These are phyloP conservation scores for Vinca minor DNA, from an alignment of 257 asterid genomes.

Conservation along the genomic window DNA sequence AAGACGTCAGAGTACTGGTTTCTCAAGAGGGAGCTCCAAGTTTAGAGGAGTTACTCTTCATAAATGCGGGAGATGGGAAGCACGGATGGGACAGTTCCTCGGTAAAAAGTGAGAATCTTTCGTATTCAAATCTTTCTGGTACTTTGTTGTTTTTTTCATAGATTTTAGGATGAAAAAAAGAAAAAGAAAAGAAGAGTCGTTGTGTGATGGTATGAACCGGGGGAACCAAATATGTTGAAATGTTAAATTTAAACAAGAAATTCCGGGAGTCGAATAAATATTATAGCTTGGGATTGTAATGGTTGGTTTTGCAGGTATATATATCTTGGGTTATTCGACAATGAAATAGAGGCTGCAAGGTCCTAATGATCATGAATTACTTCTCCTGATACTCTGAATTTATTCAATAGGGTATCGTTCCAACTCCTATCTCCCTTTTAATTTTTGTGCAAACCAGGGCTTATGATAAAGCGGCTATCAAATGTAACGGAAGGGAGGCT, in stretches of 20 bases:
- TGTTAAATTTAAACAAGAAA: conserved; percentile 6
- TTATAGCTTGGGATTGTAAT: conserved; percentile 30
- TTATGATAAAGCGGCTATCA: conserved; percentile 69
- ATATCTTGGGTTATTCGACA: conserved; percentile 45
- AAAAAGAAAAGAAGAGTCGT: too few species aligned
- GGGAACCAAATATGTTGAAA: background rate
- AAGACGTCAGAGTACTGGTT: conserved; percentile 80
- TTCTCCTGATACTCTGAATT: conserved; percentile 23
- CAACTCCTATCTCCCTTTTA: conserved; percentile 26
- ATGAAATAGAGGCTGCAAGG: conserved; percentile 42
- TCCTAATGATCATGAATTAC: conserved; percentile 31
- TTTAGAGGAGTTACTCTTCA: conserved; percentile 93
- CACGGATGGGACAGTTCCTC: conserved; percentile 85
- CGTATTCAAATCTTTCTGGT: background rate
- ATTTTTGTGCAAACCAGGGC: conserved; percentile 52
- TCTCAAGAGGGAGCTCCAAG: conserved; percentile 91
- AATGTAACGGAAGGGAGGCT: conserved; percentile 59
- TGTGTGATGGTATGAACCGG: conserved; percentile 10
- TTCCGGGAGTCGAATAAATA: conserved; percentile 8
- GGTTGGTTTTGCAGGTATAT: conserved; percentile 50
- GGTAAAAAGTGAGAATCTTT: conserved; percentile 63
- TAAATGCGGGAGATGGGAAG: conserved; percentile 96
- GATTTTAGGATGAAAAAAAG: background rate
- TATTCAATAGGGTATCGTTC: conserved; percentile 20
- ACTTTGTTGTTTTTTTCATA: background rate